phyloP scores from a whole-genome alignment of 73 alveolate species.

The Tetrahymena borealis region DNA sequence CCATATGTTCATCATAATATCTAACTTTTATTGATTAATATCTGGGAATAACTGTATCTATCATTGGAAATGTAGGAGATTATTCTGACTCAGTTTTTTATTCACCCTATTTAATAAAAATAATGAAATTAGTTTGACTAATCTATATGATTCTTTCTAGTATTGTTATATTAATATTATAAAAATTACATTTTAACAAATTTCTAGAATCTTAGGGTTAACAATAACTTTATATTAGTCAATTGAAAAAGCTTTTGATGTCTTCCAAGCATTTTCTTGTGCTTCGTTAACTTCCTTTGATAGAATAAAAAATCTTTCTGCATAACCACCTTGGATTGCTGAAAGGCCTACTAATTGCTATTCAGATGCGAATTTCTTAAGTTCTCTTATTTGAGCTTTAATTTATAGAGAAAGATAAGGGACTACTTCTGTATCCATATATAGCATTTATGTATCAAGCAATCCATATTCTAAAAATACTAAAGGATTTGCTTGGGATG shows the following conservation, averaged over 20 bases:
- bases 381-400: background rate
- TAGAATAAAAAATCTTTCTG: background rate
- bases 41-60: background rate
- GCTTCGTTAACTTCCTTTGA: background rate
- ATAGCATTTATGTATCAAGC: background rate
- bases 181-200: background rate
- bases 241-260: background rate
- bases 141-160: too few species aligned
- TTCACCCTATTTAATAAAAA: background rate
- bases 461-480: background rate
- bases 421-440: background rate
- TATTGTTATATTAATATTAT: too few species aligned
- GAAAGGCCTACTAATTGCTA: background rate
- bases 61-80: background rate
- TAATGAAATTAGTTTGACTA: too few species aligned
- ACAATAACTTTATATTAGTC: background rate
- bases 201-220: background rate
- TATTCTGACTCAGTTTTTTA: background rate
- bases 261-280: background rate
- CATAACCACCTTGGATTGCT: background rate
- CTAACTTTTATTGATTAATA: background rate
- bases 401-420: background rate
- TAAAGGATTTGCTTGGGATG: background rate
- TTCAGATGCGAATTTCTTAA: background rate
- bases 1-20: background rate